Base-by-base conservation (phyloP, 1,284 basidiomycete species). In the Ganoderma meredithae region DNA sequence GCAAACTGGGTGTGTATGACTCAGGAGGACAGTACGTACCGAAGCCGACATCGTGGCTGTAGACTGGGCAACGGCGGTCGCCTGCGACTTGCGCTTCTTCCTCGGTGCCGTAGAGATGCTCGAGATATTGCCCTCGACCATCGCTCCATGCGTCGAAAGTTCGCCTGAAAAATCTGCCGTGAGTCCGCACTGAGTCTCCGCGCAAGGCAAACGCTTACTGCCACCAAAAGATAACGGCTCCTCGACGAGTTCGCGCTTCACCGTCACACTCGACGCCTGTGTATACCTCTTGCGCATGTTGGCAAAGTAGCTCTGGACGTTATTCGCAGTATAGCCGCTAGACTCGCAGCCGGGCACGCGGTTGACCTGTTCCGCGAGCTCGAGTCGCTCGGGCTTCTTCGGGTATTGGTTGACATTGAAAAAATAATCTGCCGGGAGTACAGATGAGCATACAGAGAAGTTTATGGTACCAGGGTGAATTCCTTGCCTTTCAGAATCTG, bases 181-280 rank as follows among this genome's bases (percentile, higher is more conserved):
- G 8, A 49, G 47, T 12, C 15, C 31, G 33, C 33, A 8, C 1
- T 9, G 55, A 33, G 0, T 9, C 7, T 13, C 2, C n/a, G 33
- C 33, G 3, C 55, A 22, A 19, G 6, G 39, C 1, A 58, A 15
- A 17, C 25, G 3, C 25, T 52, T 8, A 27, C 52, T 17, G 0
- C 15, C 27, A 31, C 10, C 15, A 2, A 55, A n/a, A n/a, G 55
- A 31, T 9, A 58, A n/a, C 3, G 55, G 55, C 19, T 17, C 31
- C 55, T 58, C 55, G 33, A 58, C 55, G 33, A 58, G 55, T 19
- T 58, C 55, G 17, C 55, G 55, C 33, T 58, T 58, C 17, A 58
- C 55, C 19, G n/a, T 19, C 17, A 58, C 31, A 19, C 19, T 27
- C 17, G 33, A n/a, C 7, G 55, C 5, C 31, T n/a, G 19, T 9